Percentiles rank a stretch among this genome's conserved stretches.
phyloP scores from a whole-genome alignment of 805 yeast species.

The Metschnikowia peoriensis region DNA sequence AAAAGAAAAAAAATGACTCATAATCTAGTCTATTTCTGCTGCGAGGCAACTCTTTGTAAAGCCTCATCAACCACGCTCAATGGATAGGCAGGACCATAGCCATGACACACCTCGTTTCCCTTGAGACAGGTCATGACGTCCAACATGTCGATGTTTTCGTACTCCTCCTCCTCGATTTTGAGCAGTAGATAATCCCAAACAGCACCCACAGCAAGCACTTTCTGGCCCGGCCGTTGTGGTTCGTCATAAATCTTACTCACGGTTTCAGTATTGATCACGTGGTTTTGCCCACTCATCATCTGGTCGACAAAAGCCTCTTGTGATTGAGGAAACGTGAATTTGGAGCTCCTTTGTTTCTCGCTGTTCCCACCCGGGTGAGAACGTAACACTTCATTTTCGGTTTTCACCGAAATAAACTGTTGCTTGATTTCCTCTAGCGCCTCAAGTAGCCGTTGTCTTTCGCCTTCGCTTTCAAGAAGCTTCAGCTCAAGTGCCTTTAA shows the following conservation, averaged over 20 bases:
- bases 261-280: slow-evolving; percentile 13
- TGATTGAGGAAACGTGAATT: slow-evolving; percentile 33
- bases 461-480: slow-evolving; percentile 55
- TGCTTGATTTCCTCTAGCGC: slow-evolving; percentile 52
- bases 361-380: not conserved
- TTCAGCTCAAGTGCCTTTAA: slow-evolving; percentile 64
- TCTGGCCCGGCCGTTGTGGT: slow-evolving; percentile 40
- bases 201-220: slow-evolving; percentile 68
- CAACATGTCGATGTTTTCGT: slow-evolving; percentile 51
- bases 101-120: slow-evolving; percentile 77
- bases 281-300: slow-evolving; percentile 29
- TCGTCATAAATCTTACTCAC: slow-evolving; percentile 34
- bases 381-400: slow-evolving; percentile 60
- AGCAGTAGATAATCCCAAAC: slow-evolving; percentile 75
- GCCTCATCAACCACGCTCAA: slow-evolving; percentile 39
- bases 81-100: slow-evolving; percentile 70
- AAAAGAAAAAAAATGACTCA: not conserved
- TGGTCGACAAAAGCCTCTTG: slow-evolving; percentile 34
- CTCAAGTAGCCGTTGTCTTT: slow-evolving; percentile 44
- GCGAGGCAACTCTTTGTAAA: slow-evolving; percentile 8
- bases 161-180: slow-evolving; percentile 46
- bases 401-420: slow-evolving; percentile 53
- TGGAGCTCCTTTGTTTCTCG: slow-evolving; percentile 2
- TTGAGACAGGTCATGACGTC: slow-evolving; percentile 55
- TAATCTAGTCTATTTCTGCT: not conserved